phyloP scores from a whole-genome alignment of 2,329 filamentous ascomycete genomes.

The Diatrype stigma region DNA sequence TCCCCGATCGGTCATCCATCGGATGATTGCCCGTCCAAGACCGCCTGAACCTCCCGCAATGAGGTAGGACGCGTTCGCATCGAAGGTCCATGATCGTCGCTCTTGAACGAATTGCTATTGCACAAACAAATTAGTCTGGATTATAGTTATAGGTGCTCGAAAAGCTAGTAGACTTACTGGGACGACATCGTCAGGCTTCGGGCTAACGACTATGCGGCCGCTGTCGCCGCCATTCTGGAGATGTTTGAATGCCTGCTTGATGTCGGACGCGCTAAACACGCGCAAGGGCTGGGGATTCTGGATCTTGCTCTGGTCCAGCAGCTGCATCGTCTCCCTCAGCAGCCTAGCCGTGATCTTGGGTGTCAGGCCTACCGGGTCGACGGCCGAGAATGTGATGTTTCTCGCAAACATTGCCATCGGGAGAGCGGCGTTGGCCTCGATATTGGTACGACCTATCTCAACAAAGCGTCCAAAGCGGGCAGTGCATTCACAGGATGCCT shows the following conservation, averaged over 20 bases:
- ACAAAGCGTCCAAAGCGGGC: constrained; percentile 32
- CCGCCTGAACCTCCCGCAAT: constrained; percentile 26
- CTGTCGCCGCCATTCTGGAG: constrained; percentile 19
- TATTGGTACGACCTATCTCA: constrained; percentile 32
- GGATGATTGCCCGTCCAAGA: constrained; percentile 21
- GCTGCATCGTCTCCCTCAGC: constrained; percentile 7
- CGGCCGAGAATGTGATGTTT: constrained; percentile 20
- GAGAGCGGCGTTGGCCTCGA: constrained; percentile 30
- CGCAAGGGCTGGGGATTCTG: constrained; percentile 18
- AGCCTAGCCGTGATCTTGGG: constrained; percentile 10
- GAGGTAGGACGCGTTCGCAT: constrained; percentile 21
- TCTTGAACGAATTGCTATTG: constrained; percentile 16
- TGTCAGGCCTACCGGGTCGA: constrained; percentile 15
- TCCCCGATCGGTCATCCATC: constrained; percentile 21
- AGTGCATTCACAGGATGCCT: constrained; percentile 31
- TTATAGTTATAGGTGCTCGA: background rate
- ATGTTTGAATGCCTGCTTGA: constrained; percentile 19
- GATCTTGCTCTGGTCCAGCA: constrained; percentile 12
- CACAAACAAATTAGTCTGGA: constrained; percentile 1
- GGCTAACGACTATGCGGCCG: constrained; percentile 18
- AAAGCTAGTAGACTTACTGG: constrained; percentile 16
- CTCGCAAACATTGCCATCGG: constrained; percentile 35
- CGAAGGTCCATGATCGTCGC: constrained; percentile 18
- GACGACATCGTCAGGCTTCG: constrained; percentile 17
- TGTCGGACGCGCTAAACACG: constrained; percentile 15